These are phyloP conservation scores for Vaccinium myrtillus DNA, from an alignment of 148 eudicot species.

Conservation along the genomic window DNA sequence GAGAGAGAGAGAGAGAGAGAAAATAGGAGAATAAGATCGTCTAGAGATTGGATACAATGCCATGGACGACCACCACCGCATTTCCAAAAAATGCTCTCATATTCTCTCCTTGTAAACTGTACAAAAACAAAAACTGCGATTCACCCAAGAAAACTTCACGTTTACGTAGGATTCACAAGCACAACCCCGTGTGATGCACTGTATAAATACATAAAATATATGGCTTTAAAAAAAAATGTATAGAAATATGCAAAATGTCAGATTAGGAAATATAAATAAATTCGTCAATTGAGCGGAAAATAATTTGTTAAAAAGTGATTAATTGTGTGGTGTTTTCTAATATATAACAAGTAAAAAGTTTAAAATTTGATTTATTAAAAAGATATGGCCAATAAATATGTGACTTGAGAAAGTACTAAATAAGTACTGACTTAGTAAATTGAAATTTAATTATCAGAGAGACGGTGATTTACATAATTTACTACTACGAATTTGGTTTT, in stretches of 20 bases:
- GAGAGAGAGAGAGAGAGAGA: slow-evolving; percentile 5
- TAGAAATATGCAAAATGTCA: no score
- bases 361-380: neutral
- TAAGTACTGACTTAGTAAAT: no score
- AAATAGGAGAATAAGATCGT: slow-evolving; percentile 46
- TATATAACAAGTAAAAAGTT: no score
- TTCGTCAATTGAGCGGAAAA: no score
- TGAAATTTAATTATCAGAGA: no score
- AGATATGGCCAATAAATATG: neutral
- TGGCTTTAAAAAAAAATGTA: no score
- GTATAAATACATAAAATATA: neutral
- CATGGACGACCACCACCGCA: slow-evolving; percentile 46
- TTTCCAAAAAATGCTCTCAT: slow-evolving; percentile 69
- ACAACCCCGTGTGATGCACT: neutral
- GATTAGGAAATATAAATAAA: no score
- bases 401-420: neutral
- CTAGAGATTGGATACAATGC: slow-evolving; percentile 59
- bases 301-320: neutral
- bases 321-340: neutral
- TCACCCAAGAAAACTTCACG: neutral
- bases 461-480: no score
- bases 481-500: no score
- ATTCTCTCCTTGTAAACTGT: slow-evolving; percentile 26
- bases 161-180: neutral
- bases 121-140: neutral